A percentile compares a stretch with the other conserved stretches of the same genome.
Evolutionary conservation across 331 rosid species (phyloP).

Genomic region (Dryas integrifolia): DNA sequence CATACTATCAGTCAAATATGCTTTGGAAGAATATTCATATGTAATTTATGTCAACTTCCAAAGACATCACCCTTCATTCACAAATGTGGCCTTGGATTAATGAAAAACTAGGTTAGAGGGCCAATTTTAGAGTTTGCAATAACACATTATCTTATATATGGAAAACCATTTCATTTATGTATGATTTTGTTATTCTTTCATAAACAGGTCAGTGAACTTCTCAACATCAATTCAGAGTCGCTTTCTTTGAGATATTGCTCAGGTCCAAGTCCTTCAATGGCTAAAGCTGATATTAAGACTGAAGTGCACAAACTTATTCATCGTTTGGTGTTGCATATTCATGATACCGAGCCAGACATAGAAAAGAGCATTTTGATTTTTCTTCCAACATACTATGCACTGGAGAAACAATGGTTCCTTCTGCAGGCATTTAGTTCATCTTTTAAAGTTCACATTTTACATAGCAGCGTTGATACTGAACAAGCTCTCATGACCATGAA

Average conservation of each 20-base stretch:
- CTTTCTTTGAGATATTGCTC: constrained; percentile 36
- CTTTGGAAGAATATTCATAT: not conserved
- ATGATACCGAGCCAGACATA: constrained; percentile 67
- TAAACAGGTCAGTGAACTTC: constrained; percentile 51
- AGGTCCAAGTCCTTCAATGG: constrained; percentile 38
- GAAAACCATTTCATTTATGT: constrained; percentile 11
- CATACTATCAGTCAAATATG: not conserved
- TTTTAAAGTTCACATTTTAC: constrained; percentile 74
- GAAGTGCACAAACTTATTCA: constrained; percentile 66
- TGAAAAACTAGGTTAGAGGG: not conserved
- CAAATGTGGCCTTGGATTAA: not conserved
- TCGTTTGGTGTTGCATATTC: constrained; percentile 66
- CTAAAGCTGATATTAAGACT: constrained; percentile 37
- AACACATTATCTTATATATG: not conserved
- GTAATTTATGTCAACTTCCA: not conserved
- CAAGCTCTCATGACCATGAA: constrained; percentile 78
- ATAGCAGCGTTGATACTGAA: constrained; percentile 84
- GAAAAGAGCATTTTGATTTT: constrained; percentile 85
- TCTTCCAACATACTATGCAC: constrained; percentile 80
- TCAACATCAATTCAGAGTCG: constrained; percentile 44
- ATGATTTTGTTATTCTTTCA: constrained; percentile 7
- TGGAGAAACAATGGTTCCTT: constrained; percentile 78
- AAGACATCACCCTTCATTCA: not conserved
- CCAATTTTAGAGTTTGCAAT: not conserved
- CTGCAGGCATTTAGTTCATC: constrained; percentile 62